phyloP scores from a whole-genome alignment of 345 rosid genomes.

The Stellera chamaejasme region DNA sequence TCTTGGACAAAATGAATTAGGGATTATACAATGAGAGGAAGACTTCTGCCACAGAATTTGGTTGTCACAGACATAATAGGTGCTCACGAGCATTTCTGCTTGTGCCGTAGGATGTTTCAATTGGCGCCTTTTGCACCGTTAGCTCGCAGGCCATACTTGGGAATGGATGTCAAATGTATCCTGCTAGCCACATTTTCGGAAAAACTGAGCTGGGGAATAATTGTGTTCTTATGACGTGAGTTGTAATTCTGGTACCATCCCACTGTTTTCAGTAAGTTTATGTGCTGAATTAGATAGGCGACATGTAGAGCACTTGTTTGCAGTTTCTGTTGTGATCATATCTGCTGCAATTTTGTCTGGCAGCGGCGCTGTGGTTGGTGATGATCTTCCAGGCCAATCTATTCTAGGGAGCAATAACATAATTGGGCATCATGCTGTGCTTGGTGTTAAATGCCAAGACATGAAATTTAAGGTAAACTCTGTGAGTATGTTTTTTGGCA shows the following conservation, averaged over 20 bases:
- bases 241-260: slow-evolving; percentile 2
- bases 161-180: slow-evolving; percentile 57
- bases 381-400: slow-evolving; percentile 73
- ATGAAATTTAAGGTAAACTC: slow-evolving; percentile 67
- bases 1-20: background rate
- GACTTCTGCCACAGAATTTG: background rate
- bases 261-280: slow-evolving; percentile 1
- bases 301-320: no score
- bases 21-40: background rate
- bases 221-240: slow-evolving; percentile 82
- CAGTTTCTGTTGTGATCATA: slow-evolving; percentile 5
- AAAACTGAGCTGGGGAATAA: slow-evolving; percentile 61
- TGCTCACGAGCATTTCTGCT: background rate
- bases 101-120: slow-evolving; percentile 50
- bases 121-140: slow-evolving; percentile 81
- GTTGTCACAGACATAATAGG: background rate
- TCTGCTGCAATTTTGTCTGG: slow-evolving; percentile 34
- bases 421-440: slow-evolving; percentile 71
- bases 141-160: slow-evolving; percentile 80
- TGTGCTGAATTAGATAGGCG: background rate
- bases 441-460: slow-evolving; percentile 94
- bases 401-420: slow-evolving; percentile 57
- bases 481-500: background rate
- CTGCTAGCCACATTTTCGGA: slow-evolving; percentile 78
- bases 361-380: slow-evolving; percentile 95